phyloP scores from a whole-genome alignment of 2,329 filamentous ascomycete species.

The Penicillium freii region DNA sequence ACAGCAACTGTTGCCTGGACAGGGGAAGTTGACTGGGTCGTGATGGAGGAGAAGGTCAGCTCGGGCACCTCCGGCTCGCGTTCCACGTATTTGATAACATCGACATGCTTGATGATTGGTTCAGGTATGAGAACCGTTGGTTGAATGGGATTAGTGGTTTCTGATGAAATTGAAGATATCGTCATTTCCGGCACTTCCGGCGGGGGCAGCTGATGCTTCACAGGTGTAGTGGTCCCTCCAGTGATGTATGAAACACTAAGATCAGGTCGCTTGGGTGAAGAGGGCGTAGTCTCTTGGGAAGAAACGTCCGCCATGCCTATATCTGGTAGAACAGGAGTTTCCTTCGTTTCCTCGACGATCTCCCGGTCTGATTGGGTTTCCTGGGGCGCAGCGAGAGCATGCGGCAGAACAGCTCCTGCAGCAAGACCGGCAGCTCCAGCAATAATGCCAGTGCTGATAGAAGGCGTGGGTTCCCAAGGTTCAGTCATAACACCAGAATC shows the following conservation, averaged over 20 bases:
- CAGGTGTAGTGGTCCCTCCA: conserved; percentile 32
- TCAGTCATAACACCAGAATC: conserved; percentile 65
- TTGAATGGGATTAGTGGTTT: conserved; percentile 27
- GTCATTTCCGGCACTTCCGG: conserved; percentile 23
- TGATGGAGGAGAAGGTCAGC: conserved; percentile 30
- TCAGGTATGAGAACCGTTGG: conserved; percentile 13
- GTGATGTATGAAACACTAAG: conserved; percentile 34
- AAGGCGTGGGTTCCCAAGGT: conserved; percentile 47
- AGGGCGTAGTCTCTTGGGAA: conserved; percentile 37
- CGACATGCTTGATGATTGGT: conserved; percentile 12
- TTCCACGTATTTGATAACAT: conserved; percentile 11
- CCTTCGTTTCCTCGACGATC: conserved; percentile 16
- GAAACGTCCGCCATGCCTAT: conserved; percentile 35
- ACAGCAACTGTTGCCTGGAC: conserved; percentile 21
- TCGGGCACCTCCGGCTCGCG: conserved; percentile 20
- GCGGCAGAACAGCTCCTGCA: conserved; percentile 17
- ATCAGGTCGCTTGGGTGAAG: conserved; percentile 44
- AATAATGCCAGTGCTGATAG: conserved; percentile 3
- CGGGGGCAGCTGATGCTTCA: conserved; percentile 18
- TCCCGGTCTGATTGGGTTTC: conserved; percentile 18
- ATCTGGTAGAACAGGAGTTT: conserved; percentile 22
- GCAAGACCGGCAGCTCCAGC: conserved; percentile 21
- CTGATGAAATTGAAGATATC: conserved; percentile 37
- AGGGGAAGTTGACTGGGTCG: conserved; percentile 25
- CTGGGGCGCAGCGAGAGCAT: conserved; percentile 21